phyloP scores from a whole-genome alignment of 83 land plant genomes.

The Picea abies region DNA sequence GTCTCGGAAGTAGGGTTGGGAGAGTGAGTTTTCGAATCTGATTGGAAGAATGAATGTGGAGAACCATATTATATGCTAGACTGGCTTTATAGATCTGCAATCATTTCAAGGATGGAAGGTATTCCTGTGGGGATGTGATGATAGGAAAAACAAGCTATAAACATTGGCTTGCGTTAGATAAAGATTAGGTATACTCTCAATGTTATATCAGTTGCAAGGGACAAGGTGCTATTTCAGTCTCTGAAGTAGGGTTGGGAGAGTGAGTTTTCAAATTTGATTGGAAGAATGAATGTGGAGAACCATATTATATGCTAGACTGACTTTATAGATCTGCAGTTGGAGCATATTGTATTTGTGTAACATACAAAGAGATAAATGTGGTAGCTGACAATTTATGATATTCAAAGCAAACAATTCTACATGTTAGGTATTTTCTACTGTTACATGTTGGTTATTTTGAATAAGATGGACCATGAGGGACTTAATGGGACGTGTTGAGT shows the following conservation, averaged over 20 bases:
- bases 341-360: background rate
- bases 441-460: too few species aligned
- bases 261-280: background rate
- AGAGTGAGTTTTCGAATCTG: background rate
- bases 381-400: background rate
- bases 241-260: background rate
- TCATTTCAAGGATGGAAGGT: background rate
- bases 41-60: background rate
- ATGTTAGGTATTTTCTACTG: background rate
- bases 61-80: background rate
- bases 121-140: constrained; percentile 7
- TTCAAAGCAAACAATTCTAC: background rate
- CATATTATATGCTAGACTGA: background rate
- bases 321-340: background rate
- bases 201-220: background rate
- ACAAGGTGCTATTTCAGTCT: background rate
- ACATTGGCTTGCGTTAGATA: background rate
- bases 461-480: too few species aligned
- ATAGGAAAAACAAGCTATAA: background rate
- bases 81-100: background rate
- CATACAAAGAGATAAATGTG: too few species aligned
- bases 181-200: too few species aligned
- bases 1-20: background rate
- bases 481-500: too few species aligned
- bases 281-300: background rate